Conservation (phyloP, 2,329 filamentous ascomycete species). For the Hymenoscyphus repandus region DNA sequence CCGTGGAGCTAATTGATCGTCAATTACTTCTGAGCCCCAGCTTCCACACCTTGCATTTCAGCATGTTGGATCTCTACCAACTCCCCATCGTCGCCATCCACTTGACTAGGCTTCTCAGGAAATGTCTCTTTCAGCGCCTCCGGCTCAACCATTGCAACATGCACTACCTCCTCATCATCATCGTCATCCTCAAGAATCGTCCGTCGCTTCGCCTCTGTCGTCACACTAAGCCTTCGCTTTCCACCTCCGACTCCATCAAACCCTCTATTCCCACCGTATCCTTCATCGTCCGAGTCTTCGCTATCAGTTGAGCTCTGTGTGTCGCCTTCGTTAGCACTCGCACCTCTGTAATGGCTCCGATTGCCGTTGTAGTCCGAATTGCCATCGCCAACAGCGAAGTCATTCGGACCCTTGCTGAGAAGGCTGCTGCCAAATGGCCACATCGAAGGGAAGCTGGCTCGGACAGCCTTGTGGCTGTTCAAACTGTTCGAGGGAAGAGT, state of each 20-base stretch:
- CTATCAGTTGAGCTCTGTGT: constrained; percentile 21
- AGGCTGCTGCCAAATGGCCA: constrained; percentile 23
- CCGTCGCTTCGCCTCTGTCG: constrained; percentile 31
- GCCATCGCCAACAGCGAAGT: constrained; percentile 7
- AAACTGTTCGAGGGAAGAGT: constrained; percentile 9
- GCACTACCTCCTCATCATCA: constrained; percentile 26
- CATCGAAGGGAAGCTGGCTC: constrained; percentile 21
- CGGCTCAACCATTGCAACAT: constrained; percentile 21
- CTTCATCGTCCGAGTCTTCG: constrained; percentile 18
- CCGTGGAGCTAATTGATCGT: background rate
- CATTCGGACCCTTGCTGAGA: constrained; percentile 6
- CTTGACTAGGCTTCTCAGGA: constrained; percentile 6
- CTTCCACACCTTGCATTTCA: constrained; percentile 22
- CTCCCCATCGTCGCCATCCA: constrained; percentile 21
- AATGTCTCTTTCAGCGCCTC: constrained; percentile 8
- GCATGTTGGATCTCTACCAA: constrained; percentile 26
- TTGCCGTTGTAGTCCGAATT: constrained; percentile 1
- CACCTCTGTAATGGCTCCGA: constrained; percentile 11
- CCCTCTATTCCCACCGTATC: constrained; percentile 8
- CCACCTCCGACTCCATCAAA: constrained; percentile 11
- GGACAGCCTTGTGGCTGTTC: constrained; percentile 4
- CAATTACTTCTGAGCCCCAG: constrained; percentile 5
- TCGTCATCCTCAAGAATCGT: constrained; percentile 33
- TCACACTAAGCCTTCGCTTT: constrained; percentile 24
- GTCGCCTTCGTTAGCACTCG: constrained; percentile 20